Percentiles rank a stretch among this genome's conserved stretches.
Evolutionary conservation across 108 stramenopile genomes (phyloP).

Genomic region (Ochromonas danica): DNA sequence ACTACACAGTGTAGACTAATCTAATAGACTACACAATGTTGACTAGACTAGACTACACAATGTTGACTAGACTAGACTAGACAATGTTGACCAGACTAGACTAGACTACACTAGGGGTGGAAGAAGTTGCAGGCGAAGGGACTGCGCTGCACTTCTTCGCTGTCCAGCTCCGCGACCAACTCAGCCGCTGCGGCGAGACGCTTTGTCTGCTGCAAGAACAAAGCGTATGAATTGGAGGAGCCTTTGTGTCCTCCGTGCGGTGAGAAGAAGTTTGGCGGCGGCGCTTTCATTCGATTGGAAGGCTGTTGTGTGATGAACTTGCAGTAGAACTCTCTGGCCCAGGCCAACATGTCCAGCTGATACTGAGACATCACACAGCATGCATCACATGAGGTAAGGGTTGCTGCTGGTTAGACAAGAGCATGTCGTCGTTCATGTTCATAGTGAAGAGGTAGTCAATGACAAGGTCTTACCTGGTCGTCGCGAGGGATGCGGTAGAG

Average conservation of each 20-base stretch:
- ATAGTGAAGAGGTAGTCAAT: neutral
- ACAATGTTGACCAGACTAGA: no score
- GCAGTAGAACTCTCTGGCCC: neutral
- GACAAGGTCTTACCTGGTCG: neutral
- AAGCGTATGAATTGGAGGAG: neutral
- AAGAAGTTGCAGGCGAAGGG: neutral
- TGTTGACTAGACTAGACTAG: no score
- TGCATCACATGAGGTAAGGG: neutral
- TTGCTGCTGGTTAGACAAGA: neutral
- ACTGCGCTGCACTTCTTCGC: neutral
- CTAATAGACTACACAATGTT: no score
- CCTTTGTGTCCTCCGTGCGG: neutral
- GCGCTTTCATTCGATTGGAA: conserved; percentile 1
- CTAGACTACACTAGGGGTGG: no score
- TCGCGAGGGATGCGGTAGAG: neutral
- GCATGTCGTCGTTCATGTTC: neutral
- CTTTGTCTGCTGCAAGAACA: neutral
- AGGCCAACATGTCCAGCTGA: neutral
- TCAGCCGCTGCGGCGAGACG: neutral
- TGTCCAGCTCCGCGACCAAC: neutral
- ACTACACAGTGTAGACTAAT: no score
- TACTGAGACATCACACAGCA: no score
- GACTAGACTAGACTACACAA: no score
- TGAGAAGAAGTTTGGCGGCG: neutral
- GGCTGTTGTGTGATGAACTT: neutral